These are phyloP conservation scores for Tylopilus plumbeoviolaceoides DNA, from an alignment of 768 basidiomycete genomes.

Conservation along the genomic window DNA sequence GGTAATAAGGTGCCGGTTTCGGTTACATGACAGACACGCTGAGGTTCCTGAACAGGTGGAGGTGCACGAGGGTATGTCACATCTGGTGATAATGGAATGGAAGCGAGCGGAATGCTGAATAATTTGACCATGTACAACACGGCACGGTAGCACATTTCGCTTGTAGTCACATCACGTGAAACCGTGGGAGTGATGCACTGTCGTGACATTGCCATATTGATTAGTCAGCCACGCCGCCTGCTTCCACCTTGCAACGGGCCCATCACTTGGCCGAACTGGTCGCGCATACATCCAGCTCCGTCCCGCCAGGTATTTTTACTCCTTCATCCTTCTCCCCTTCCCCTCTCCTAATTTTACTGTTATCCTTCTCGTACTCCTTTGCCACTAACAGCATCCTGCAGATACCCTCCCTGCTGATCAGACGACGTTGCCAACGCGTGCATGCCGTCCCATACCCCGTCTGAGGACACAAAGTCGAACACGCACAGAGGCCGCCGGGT, in stretches of 20 bases:
- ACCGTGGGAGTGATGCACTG: background rate
- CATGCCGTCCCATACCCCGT: slow-evolving; percentile 44
- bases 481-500: slow-evolving; percentile 35
- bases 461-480: slow-evolving; percentile 52
- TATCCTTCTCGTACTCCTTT: background rate
- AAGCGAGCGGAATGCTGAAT: slow-evolving; percentile 24
- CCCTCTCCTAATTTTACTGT: background rate
- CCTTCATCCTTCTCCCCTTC: background rate
- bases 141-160: background rate
- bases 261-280: slow-evolving; percentile 26
- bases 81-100: slow-evolving; percentile 9
- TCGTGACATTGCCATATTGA: slow-evolving; percentile 21
- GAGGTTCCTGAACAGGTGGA: slow-evolving; percentile 29
- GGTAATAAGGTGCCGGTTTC: slow-evolving; percentile 37
- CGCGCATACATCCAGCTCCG: slow-evolving; percentile 26
- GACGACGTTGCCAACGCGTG: slow-evolving; percentile 28
- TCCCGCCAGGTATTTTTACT: slow-evolving; percentile 16
- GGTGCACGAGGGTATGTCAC: slow-evolving; percentile 22
- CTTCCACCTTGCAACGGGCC: slow-evolving; percentile 23
- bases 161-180: slow-evolving; percentile 8
- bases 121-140: slow-evolving; percentile 3
- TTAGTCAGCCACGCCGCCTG: slow-evolving; percentile 29
- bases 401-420: slow-evolving; percentile 15
- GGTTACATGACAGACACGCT: slow-evolving; percentile 24
- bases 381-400: background rate